Evolutionary conservation across 2,329 filamentous ascomycete genomes (phyloP).

Genomic region (Graphilbum fragrans): DNA sequence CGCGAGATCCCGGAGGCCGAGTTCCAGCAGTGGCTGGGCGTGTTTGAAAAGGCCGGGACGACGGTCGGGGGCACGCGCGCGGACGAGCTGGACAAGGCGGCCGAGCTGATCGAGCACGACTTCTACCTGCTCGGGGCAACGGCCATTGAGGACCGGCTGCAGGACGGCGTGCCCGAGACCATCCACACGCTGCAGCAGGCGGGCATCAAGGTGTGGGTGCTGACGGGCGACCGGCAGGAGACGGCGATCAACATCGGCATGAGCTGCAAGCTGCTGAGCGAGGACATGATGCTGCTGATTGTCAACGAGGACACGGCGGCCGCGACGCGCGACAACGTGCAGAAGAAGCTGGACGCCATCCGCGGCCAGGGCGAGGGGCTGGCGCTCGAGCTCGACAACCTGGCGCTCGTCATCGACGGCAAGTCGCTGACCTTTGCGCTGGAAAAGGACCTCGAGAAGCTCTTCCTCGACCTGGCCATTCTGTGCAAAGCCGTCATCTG

Average conservation of each 20-base stretch:
- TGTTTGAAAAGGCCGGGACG: slow-evolving; percentile 79
- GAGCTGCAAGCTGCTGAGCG: slow-evolving; percentile 96
- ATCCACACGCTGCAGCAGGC: slow-evolving; percentile 95
- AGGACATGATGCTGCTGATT: slow-evolving; percentile 97
- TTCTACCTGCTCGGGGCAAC: slow-evolving; percentile 87
- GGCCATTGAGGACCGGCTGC: slow-evolving; percentile 91
- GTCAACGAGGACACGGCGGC: slow-evolving; percentile 78
- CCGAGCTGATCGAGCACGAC: slow-evolving; percentile 88
- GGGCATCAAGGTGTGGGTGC: slow-evolving; percentile 96
- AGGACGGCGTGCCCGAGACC: slow-evolving; percentile 95
- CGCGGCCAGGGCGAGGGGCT: slow-evolving; percentile 66
- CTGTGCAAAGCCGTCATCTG: slow-evolving; percentile 99
- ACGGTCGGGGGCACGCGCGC: slow-evolving; percentile 86
- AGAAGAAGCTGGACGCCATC: slow-evolving; percentile 89
- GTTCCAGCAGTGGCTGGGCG: slow-evolving; percentile 72
- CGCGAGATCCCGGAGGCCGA: slow-evolving; percentile 85
- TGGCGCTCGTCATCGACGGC: slow-evolving; percentile 91
- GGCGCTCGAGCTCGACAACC: slow-evolving; percentile 62
- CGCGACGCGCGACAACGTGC: slow-evolving; percentile 75
- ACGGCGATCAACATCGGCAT: slow-evolving; percentile 99
- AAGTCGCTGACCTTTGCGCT: slow-evolving; percentile 89
- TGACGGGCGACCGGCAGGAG: slow-evolving; percentile 95
- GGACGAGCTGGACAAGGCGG: slow-evolving; percentile 92
- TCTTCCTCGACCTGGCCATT: slow-evolving; percentile 84
- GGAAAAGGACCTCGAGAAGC: slow-evolving; percentile 85